These are phyloP conservation scores for Psidium guajava DNA, from an alignment of 345 rosid species.

Conservation along the genomic window DNA sequence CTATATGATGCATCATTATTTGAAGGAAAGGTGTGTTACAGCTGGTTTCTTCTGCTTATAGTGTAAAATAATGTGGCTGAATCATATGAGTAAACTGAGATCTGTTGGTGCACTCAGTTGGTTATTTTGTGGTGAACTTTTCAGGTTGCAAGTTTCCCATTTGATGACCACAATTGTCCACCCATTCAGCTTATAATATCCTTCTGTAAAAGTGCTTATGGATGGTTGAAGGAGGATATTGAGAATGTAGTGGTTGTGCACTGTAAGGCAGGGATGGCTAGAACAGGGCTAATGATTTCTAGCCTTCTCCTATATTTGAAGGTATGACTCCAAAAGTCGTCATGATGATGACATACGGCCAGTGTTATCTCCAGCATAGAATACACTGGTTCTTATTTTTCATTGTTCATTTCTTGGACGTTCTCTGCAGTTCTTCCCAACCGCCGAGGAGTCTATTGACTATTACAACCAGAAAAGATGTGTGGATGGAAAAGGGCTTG, in stretches of 20 bases:
- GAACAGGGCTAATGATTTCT: conserved; percentile 94
- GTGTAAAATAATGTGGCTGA: background rate
- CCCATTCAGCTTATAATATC: conserved; percentile 74
- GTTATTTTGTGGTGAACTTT: conserved; percentile 4
- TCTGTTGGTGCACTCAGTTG: background rate
- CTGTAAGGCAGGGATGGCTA: conserved; percentile 96
- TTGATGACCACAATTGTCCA: conserved; percentile 95
- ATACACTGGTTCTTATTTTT: background rate
- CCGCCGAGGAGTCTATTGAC: conserved; percentile 82
- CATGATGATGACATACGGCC: background rate
- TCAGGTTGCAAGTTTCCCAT: conserved; percentile 95
- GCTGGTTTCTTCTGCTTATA: background rate
- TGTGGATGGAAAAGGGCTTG: conserved; percentile 78
- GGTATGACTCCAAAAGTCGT: conserved; percentile 20
- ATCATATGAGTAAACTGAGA: background rate
- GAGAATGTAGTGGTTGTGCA: conserved; percentile 96
- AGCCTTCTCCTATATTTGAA: conserved; percentile 83
- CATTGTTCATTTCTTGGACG: conserved; percentile 1
- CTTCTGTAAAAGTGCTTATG: conserved; percentile 87
- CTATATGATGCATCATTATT: conserved; percentile 76
- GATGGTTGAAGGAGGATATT: conserved; percentile 93
- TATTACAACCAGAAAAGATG: conserved; percentile 96
- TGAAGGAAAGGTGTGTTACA: conserved; percentile 71
- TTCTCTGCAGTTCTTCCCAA: conserved; percentile 66
- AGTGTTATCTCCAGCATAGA: background rate